These are phyloP conservation scores for Corynespora cassiicola DNA, from an alignment of 2,329 filamentous ascomycete species.

Conservation along the genomic window DNA sequence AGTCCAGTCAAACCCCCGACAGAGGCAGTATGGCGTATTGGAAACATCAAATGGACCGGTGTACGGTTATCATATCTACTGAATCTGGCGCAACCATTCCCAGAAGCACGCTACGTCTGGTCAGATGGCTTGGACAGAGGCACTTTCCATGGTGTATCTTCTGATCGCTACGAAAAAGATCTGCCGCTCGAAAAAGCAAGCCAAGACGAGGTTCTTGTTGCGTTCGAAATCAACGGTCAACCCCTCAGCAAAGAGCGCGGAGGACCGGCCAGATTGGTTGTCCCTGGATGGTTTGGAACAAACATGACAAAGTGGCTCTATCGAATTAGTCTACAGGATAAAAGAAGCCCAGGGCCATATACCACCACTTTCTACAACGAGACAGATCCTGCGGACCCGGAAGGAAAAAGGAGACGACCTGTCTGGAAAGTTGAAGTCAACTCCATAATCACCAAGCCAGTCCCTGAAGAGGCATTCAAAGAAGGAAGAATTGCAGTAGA, in stretches of 20 bases:
- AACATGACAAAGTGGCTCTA: slow-evolving; percentile 42
- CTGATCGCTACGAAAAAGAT: slow-evolving; percentile 42
- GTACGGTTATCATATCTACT: slow-evolving; percentile 33
- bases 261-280: slow-evolving; percentile 37
- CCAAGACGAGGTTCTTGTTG: slow-evolving; percentile 30
- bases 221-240: slow-evolving; percentile 33
- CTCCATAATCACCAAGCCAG: slow-evolving; percentile 32
- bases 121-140: slow-evolving; percentile 37
- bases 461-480: slow-evolving; percentile 10
- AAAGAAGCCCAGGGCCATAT: slow-evolving; percentile 27
- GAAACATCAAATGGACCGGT: slow-evolving; percentile 45
- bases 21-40: slow-evolving; percentile 36
- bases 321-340: slow-evolving; percentile 21
- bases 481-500: slow-evolving; percentile 10
- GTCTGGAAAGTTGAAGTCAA: slow-evolving; percentile 35
- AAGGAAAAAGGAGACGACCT: slow-evolving; percentile 16
- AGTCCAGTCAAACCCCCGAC: slow-evolving; percentile 38
- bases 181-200: slow-evolving; percentile 33
- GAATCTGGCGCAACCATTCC: slow-evolving; percentile 16
- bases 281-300: slow-evolving; percentile 41
- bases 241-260: slow-evolving; percentile 28
- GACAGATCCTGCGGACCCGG: slow-evolving; percentile 14
- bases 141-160: slow-evolving; percentile 23
- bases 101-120: slow-evolving; percentile 29
- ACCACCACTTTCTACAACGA: slow-evolving; percentile 38